Evolutionary conservation across 805 yeast species (phyloP).

Genomic region (Metschnikowia similis): DNA sequence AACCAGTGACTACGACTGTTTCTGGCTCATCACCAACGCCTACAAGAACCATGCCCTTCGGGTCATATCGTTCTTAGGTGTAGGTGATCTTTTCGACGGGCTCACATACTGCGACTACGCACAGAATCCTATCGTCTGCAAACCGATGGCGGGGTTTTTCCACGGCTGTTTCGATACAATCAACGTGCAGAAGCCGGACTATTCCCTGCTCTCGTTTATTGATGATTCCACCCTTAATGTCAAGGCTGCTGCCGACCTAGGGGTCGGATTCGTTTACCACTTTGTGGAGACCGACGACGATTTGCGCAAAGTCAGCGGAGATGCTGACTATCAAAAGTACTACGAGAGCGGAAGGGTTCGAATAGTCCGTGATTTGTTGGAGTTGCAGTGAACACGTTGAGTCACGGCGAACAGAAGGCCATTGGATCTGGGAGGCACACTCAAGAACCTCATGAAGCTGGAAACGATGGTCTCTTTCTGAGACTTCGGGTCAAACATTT

Average conservation of each 20-base stretch:
- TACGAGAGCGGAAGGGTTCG: slow-evolving; percentile 26
- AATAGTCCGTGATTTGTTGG: neutral
- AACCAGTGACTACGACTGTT: slow-evolving; percentile 52
- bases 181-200: slow-evolving; percentile 39
- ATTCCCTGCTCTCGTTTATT: slow-evolving; percentile 50
- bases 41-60: slow-evolving; percentile 85
- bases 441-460: too few relatives aligned
- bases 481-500: too few relatives aligned
- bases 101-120: slow-evolving; percentile 88
- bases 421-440: too few relatives aligned
- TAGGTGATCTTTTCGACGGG: slow-evolving; percentile 94
- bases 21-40: slow-evolving; percentile 95
- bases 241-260: slow-evolving; percentile 63
- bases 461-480: too few relatives aligned
- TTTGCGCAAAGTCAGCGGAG: slow-evolving; percentile 27
- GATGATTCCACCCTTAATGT: slow-evolving; percentile 86
- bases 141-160: slow-evolving; percentile 77
- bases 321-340: slow-evolving; percentile 28
- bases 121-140: slow-evolving; percentile 67
- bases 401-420: too few relatives aligned
- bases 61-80: slow-evolving; percentile 71
- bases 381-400: neutral
- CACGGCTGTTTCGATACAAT: slow-evolving; percentile 62
- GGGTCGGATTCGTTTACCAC: slow-evolving; percentile 70
- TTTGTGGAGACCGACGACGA: slow-evolving; percentile 69